Evolutionary conservation across 2,329 filamentous ascomycete genomes (phyloP), one percentile per base, ranked within the genome.

Genomic region (Aurifilum marmelostoma): DNA sequence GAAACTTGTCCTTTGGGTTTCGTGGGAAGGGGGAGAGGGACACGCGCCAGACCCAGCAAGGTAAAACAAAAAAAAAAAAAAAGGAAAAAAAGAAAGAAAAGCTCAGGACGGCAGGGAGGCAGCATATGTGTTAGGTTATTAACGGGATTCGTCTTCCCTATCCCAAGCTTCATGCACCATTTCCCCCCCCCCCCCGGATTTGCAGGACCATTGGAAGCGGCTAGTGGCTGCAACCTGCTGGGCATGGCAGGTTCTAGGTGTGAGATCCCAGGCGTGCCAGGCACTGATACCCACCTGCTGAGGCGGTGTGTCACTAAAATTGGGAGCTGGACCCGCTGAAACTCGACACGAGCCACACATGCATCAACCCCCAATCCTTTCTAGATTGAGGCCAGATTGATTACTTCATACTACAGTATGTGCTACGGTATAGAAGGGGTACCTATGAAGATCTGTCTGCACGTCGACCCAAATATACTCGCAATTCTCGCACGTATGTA

Each of bases 241-340:
- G 29, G 56, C 59, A 18, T 43, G 59, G 21, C n/a, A 14, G 34
- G 59, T 62, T 62, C 59, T 27, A 62, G 58, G 58, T 24, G n/a
- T 21, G 14, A n/a, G 32, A 43, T 27, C 14, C 29, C 59, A 29
- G n/a, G 34, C 18, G 24, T 27, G 6, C 29, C 59, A 43, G 37
- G 34, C 18, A 37, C 39, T 29, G 41, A 16, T 47, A 24, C 61
- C 34, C 39, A 14, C 41, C 39, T 50, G 41, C 61, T 34, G 41
- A 50, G 61, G 61, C 61, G 37, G 61, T 63, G 61, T 63, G 27
- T 18, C 61, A 18, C 61, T 47, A 63, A 63, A 29, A 29, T 50
- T 63, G 61, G 61, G 34, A 63, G n/a, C 39, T 32, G 39, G n/a
- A 27, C 39, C 61, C 61, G 21, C 61, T 63, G 41, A 50, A 34